Evolutionary conservation across 208 protist genomes (phyloP), one percentile per base, ranked within the genome.

Genomic region (Acanthamoeba lenticulata): DNA sequence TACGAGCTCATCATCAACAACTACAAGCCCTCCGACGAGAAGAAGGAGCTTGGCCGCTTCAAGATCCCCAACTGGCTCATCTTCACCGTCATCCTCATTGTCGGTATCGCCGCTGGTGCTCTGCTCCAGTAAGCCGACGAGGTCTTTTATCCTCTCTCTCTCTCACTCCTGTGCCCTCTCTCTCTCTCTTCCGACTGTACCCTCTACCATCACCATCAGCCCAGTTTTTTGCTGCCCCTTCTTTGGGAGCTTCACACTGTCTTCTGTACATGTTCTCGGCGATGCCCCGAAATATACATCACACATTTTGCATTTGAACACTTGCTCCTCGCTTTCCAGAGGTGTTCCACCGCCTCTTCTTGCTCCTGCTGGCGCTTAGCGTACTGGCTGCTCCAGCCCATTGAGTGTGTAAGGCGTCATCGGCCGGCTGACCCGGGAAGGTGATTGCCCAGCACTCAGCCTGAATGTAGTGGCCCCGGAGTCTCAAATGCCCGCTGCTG

Each of bases 21-120:
- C 7, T 89, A 89, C 81, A 89, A 62, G 57, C 81, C 81, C 45
- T 29, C 81, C 24, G 81, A 89, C 47, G 81, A 89, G 81, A 89
- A 89, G 81, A 89, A 89, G 81, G 81, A 89, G 81, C 81, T 89
- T 40, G 81, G 81, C 81, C 44, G 81, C 19, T 89, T 89, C 81
- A 89, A 89, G 81, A 60, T 89, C 32, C 81, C 81, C 81, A 89
- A 89, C 81, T 89, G 81, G 81, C 81, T 89, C 29, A 4, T 60
- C 36, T 89, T 89, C 81, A 89, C 81, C 52, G 81, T 55, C 81
- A 89, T 89, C 81, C 81, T 89, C 81, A n/a, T 89, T 29, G 81
- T 42, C n/a, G 81, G 81, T 89, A 89, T 89, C 52, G 52, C 81
- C 29, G 81, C 52, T 19, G 81, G 81, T 42, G 81, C 57, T 7